Evolutionary conservation across 768 basidiomycete genomes (phyloP), one percentile per base, ranked within the genome.

Genomic region (Mycena indigotica): DNA sequence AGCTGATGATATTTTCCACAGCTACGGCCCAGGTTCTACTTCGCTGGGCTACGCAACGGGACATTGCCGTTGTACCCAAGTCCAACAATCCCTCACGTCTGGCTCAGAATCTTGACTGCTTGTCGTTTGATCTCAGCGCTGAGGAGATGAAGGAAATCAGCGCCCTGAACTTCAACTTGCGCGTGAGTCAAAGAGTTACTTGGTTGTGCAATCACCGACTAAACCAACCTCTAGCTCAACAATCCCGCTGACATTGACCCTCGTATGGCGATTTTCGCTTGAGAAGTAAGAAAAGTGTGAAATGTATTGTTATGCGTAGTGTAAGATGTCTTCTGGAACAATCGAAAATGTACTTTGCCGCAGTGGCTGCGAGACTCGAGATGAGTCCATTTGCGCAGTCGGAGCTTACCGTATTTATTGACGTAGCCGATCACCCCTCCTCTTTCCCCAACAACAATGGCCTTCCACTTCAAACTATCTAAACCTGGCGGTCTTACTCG

Each of bases 1-100:
- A 15, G n/a, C 41, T 26, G 32, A 50, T 15, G 21, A 26, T 44
- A 4, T 46, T n/a, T 50, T 29, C 61, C 48, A 41, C 29, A 50
- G 77, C 79, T 41, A 69, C 83, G 3, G 88, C 88, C 5, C 89
- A 92, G 70, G 82, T 92, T 23, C 73, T 92, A 35, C 80, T 93
- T 52, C 81, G 89, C 62, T 93, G 91, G 91, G 84, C 88, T 2
- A 88, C 86, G 15, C 88, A 91, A 66, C 84, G 84, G 32, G 85
- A 82, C 10, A 78, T 91, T 57, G 85, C 86, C 29, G 59, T 92
- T 44, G 82, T 93, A 59, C 91, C 91, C 45, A 93, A 93, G 77
- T 82, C 79, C 50, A 84, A 83, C 68, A 64, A 76, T 61, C 50
- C 60, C 3, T 58, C 67, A 16, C 78, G 87, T 25, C 71, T 87